phyloP scores from a whole-genome alignment of 768 basidiomycete species.

The Myochromella boudieri region DNA sequence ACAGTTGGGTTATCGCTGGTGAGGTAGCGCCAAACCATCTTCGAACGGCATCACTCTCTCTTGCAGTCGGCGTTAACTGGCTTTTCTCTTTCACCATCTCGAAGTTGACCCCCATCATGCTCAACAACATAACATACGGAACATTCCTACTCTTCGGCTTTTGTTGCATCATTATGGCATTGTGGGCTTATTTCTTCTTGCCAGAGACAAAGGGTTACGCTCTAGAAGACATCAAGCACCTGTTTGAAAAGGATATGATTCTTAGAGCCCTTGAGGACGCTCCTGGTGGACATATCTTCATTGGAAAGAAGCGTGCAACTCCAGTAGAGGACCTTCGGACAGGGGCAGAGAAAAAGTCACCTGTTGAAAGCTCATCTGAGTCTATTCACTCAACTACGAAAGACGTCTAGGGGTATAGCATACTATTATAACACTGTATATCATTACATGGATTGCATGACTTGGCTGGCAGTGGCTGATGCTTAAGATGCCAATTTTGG shows the following conservation, averaged over 20 bases:
- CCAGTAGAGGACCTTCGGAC: constrained; percentile 24
- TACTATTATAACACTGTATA: background rate
- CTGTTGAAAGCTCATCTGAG: constrained; percentile 1
- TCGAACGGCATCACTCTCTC: constrained; percentile 35
- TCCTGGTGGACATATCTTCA: constrained; percentile 36
- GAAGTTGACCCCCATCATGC: constrained; percentile 39
- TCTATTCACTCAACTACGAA: background rate
- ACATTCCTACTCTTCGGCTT: constrained; percentile 44
- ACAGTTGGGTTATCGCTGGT: constrained; percentile 39
- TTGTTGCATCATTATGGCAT: constrained; percentile 39
- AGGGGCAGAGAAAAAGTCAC: background rate
- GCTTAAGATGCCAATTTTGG: no score
- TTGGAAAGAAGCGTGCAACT: constrained; percentile 25
- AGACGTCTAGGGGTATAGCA: background rate
- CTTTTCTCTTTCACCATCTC: constrained; percentile 46
- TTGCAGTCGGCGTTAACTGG: constrained; percentile 44
- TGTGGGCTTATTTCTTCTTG: constrained; percentile 43
- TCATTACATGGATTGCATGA: no score
- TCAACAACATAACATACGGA: constrained; percentile 32
- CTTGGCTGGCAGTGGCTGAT: no score
- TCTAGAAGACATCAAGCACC: constrained; percentile 44
- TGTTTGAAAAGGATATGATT: constrained; percentile 40
- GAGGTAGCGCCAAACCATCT: constrained; percentile 46
- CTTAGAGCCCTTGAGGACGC: constrained; percentile 38
- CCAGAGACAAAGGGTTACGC: constrained; percentile 48